phyloP scores from a whole-genome alignment of 164 flowering plant genomes.

The Buxus sempervirens region DNA sequence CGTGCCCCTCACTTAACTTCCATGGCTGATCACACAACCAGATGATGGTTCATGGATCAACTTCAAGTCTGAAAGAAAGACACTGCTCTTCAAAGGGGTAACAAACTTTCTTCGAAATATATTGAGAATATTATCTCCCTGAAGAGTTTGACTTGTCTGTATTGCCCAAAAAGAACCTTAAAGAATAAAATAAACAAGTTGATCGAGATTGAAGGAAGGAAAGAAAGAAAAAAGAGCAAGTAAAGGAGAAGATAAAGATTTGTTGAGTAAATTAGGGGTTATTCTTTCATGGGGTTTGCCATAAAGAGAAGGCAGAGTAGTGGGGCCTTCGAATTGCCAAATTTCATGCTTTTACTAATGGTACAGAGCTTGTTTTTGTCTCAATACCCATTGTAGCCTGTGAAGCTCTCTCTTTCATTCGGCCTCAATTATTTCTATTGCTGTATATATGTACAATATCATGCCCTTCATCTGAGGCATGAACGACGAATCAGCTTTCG shows the following conservation, averaged over 20 bases:
- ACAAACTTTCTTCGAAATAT: conserved; percentile 1
- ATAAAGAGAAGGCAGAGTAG: conserved; percentile 4
- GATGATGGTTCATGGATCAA: conserved; percentile 9
- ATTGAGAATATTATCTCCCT: neutral
- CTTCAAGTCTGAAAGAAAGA: conserved; percentile 2
- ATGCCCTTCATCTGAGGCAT: neutral
- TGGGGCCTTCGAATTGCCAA: conserved; percentile 3
- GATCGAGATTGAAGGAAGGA: neutral
- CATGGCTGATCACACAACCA: neutral
- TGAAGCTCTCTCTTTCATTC: neutral
- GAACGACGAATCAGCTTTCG: no score
- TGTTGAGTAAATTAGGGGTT: conserved; percentile 4
- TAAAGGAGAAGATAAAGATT: neutral
- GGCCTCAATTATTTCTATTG: neutral
- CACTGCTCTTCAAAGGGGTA: neutral
- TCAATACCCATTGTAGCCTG: neutral
- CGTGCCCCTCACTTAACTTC: no score
- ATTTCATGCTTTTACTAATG: conserved; percentile 1
- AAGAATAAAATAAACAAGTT: conserved; percentile 2
- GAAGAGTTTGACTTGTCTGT: conserved; percentile 8
- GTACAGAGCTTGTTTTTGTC: conserved; percentile 2
- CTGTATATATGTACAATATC: neutral
- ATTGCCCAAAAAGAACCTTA: conserved; percentile 13
- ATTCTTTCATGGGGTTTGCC: conserved; percentile 10
- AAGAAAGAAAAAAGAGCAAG: neutral